phyloP scores from a whole-genome alignment of 163 green algal genomes.

The Scenedesmus sp. region DNA sequence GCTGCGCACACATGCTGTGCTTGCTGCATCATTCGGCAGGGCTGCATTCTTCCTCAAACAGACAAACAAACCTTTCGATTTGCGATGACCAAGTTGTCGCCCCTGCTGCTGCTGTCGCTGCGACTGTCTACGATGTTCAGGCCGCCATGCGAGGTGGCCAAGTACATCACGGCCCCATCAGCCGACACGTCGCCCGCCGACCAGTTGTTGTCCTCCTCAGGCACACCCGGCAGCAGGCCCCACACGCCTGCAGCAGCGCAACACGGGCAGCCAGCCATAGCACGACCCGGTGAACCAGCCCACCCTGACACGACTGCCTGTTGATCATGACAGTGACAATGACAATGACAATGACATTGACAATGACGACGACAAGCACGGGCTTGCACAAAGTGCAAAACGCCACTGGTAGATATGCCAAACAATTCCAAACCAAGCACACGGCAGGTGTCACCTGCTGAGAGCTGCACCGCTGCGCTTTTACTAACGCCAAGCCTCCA shows the following conservation, averaged over 20 bases:
- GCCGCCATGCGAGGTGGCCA: constrained; percentile 25
- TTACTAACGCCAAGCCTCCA: too few relatives aligned
- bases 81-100: not conserved
- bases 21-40: not conserved
- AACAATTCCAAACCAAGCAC: too few relatives aligned
- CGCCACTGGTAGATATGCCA: too few relatives aligned
- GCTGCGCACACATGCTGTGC: not conserved
- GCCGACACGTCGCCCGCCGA: constrained; percentile 18
- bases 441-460: too few relatives aligned
- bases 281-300: too few relatives aligned
- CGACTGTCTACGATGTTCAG: constrained; percentile 10
- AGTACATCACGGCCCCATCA: constrained; percentile 23
- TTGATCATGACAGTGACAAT: too few relatives aligned
- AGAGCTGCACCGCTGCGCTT: too few relatives aligned
- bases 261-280: not conserved
- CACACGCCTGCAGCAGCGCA: constrained; percentile 23
- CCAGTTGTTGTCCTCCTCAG: constrained; percentile 14
- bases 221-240: constrained; percentile 5
- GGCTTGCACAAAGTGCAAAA: not conserved
- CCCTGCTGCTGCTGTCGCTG: not conserved
- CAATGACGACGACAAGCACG: too few relatives aligned
- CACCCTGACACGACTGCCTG: too few relatives aligned
- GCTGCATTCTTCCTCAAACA: not conserved
- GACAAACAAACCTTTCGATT: constrained; percentile 24
- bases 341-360: too few relatives aligned